A percentile compares a stretch with the other conserved stretches of the same genome.
These are phyloP conservation scores for Pythium biforme DNA, from an alignment of 352 stramenopile species.

Conservation along the genomic window DNA sequence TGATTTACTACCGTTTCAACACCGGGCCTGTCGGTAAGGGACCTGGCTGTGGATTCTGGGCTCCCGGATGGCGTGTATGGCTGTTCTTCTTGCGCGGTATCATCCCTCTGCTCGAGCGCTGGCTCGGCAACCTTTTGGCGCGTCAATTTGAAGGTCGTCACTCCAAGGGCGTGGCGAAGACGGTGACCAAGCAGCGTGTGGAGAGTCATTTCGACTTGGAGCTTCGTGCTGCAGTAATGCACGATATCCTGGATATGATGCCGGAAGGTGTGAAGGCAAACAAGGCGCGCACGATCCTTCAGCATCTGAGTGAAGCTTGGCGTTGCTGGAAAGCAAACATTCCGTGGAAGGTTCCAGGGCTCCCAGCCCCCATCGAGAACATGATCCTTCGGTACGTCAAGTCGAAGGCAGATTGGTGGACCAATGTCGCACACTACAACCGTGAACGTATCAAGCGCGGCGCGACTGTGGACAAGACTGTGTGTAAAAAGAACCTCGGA, in stretches of 20 bases:
- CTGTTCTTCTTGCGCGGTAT: constrained; percentile 99
- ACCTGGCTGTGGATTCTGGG: constrained; percentile 99
- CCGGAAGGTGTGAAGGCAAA: constrained; percentile 99
- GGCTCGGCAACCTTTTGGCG: constrained; percentile 98
- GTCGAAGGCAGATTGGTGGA: constrained; percentile 98
- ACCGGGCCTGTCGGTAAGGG: constrained; percentile 99
- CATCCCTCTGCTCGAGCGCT: constrained; percentile 97
- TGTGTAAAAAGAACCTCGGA: constrained; percentile 99
- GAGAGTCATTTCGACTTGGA: constrained; percentile 99
- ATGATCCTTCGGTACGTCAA: constrained; percentile 99
- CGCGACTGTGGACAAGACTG: constrained; percentile 99
- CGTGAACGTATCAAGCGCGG: constrained; percentile 99
- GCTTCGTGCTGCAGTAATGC: constrained; percentile 98
- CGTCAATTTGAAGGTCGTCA: constrained; percentile 99
- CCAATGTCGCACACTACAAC: constrained; percentile 99
- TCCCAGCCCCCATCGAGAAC: constrained; percentile 99
- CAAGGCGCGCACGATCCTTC: constrained; percentile 98
- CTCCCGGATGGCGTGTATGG: constrained; percentile 98
- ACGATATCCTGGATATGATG: constrained; percentile 99
- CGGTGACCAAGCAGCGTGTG: constrained; percentile 99
- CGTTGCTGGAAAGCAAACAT: constrained; percentile 99
- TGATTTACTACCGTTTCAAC: constrained; percentile 99
- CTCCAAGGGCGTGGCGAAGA: constrained; percentile 98
- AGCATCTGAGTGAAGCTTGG: constrained; percentile 99
- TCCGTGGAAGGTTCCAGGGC: constrained; percentile 99